These are phyloP conservation scores for Macrocybe gigantea DNA, from an alignment of 768 basidiomycete genomes.

Conservation along the genomic window DNA sequence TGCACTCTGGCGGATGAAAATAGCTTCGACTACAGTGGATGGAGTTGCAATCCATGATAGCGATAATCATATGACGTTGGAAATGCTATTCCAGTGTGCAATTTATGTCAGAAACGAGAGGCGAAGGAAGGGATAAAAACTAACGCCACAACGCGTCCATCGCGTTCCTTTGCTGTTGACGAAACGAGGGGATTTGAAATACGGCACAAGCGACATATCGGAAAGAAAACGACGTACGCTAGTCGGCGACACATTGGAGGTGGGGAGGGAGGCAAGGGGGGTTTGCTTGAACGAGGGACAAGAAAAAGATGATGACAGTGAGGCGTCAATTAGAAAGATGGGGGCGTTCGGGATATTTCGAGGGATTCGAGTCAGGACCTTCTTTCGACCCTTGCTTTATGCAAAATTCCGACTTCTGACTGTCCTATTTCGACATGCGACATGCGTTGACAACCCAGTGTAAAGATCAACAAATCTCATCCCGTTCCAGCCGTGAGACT, in stretches of 20 bases:
- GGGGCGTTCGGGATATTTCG: too few relatives aligned
- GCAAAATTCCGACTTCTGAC: too few relatives aligned
- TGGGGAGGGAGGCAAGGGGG: not conserved
- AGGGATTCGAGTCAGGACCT: too few relatives aligned
- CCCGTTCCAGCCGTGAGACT: conserved; percentile 25
- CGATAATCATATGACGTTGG: conserved; percentile 67
- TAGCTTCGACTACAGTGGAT: conserved; percentile 57
- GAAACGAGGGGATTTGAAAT: conserved; percentile 7
- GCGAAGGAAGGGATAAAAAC: conserved; percentile 8
- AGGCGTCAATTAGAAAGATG: too few relatives aligned
- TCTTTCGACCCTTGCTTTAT: too few relatives aligned
- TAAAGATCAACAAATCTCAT: too few relatives aligned
- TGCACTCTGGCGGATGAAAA: conserved; percentile 53
- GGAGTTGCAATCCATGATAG: conserved; percentile 72
- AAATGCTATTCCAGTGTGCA: conserved; percentile 49
- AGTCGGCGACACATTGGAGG: conserved; percentile 64
- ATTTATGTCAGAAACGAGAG: not conserved
- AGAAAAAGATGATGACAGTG: conserved; percentile 1
- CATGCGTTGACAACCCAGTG: not conserved
- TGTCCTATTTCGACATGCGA: conserved; percentile 16
- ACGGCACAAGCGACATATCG: conserved; percentile 3
- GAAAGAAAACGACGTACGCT: conserved; percentile 46
- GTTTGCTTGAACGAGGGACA: not conserved
- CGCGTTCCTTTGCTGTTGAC: conserved; percentile 63
- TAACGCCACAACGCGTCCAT: conserved; percentile 68